A percentile compares a stretch with the other conserved stretches of the same genome.
Evolutionary conservation across 768 basidiomycete species (phyloP).

Genomic region (Russula dissimulans): DNA sequence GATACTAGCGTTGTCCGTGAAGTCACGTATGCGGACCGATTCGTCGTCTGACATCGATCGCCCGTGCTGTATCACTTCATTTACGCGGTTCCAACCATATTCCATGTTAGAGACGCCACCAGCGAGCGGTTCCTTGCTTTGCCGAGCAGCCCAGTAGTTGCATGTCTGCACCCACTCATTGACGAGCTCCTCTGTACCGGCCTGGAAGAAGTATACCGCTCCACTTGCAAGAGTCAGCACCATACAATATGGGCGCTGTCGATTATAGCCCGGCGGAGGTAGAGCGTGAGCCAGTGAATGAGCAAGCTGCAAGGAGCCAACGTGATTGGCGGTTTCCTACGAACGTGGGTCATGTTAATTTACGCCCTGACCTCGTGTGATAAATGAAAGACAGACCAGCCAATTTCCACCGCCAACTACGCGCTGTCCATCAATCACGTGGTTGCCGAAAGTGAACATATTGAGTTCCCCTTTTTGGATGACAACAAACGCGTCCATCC

Average conservation of each 20-base stretch:
- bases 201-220: slow-evolving; percentile 96
- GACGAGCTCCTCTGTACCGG: slow-evolving; percentile 96
- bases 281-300: slow-evolving; percentile 84
- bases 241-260: slow-evolving; percentile 90
- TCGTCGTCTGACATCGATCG: slow-evolving; percentile 55
- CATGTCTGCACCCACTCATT: slow-evolving; percentile 98
- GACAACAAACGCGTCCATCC: slow-evolving; percentile 94
- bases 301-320: slow-evolving; percentile 75
- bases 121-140: slow-evolving; percentile 87
- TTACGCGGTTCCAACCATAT: slow-evolving; percentile 89
- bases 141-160: slow-evolving; percentile 98
- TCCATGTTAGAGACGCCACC: slow-evolving; percentile 99
- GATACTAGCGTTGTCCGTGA: slow-evolving; percentile 60
- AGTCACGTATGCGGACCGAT: slow-evolving; percentile 37
- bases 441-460: slow-evolving; percentile 91
- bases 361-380: not conserved
- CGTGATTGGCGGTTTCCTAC: slow-evolving; percentile 77
- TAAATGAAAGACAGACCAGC: slow-evolving; percentile 57
- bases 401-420: slow-evolving; percentile 95
- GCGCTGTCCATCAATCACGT: slow-evolving; percentile 47
- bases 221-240: slow-evolving; percentile 82
- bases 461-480: slow-evolving; percentile 89
- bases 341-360: not conserved
- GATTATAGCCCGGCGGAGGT: slow-evolving; percentile 86
- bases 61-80: slow-evolving; percentile 41